phyloP scores from a whole-genome alignment of 768 basidiomycete species.

The Kwoniella dendrophila region DNA sequence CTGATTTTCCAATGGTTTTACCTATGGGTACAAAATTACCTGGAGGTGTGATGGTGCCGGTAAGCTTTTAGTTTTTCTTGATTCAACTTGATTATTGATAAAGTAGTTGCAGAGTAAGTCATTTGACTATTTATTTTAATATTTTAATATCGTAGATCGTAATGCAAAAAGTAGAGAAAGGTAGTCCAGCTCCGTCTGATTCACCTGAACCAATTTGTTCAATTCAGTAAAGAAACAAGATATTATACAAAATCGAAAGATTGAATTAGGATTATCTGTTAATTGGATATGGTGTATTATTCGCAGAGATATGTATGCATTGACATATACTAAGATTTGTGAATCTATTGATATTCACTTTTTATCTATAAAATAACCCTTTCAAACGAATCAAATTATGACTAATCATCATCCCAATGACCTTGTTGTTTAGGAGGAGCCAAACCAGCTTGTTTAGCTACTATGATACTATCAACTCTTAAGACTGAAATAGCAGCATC shows the following conservation, averaged over 20 bases:
- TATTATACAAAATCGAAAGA: too few relatives aligned
- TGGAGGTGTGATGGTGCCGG: slow-evolving; percentile 51
- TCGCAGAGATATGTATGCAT: slow-evolving; percentile 13
- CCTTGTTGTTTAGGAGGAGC: slow-evolving; percentile 54
- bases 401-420: slow-evolving; percentile 53
- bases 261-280: neutral
- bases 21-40: slow-evolving; percentile 49
- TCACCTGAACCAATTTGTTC: slow-evolving; percentile 19
- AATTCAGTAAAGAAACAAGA: slow-evolving; percentile 21
- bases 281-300: neutral
- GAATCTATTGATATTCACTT: too few relatives aligned
- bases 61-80: slow-evolving; percentile 18
- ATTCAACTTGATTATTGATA: too few relatives aligned
- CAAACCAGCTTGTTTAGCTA: slow-evolving; percentile 67
- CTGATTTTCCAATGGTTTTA: slow-evolving; percentile 50
- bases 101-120: too few relatives aligned
- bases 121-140: neutral
- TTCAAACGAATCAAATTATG: neutral
- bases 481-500: slow-evolving; percentile 60
- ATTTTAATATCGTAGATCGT: slow-evolving; percentile 16
- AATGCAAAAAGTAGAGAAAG: slow-evolving; percentile 22
- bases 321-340: too few relatives aligned
- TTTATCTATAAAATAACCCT: neutral
- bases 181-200: neutral
- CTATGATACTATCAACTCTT: slow-evolving; percentile 96